Conservation (phyloP, 2,329 filamentous ascomycete species). For the Claviceps arundinis region DNA sequence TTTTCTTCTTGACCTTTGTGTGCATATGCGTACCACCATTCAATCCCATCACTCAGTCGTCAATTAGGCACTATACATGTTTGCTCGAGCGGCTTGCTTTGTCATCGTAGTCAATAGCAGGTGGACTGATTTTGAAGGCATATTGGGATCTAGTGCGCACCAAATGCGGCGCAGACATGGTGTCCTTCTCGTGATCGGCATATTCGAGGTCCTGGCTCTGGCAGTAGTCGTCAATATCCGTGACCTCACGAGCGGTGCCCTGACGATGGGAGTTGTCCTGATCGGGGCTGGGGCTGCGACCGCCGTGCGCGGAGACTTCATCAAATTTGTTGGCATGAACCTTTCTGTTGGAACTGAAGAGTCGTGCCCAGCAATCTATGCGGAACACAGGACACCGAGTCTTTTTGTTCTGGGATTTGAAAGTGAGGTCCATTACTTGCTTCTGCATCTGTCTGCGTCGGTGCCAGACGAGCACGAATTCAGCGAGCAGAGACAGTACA, state of each 20-base stretch:
- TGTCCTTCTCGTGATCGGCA: conserved; percentile 5
- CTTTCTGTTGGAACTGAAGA: conserved; percentile 5
- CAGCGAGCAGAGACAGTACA: conserved; percentile 55
- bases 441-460: conserved; percentile 66
- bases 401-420: conserved; percentile 1
- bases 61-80: too few relatives aligned
- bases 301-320: neutral
- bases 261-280: too few relatives aligned
- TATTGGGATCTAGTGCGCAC: conserved; percentile 1
- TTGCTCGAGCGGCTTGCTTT: too few relatives aligned
- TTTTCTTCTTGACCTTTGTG: too few relatives aligned
- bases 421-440: conserved; percentile 52
- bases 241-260: too few relatives aligned
- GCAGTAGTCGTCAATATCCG: conserved; percentile 3
- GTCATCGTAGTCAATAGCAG: too few relatives aligned
- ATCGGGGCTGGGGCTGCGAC: conserved; percentile 14
- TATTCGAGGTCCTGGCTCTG: conserved; percentile 17
- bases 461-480: conserved; percentile 54
- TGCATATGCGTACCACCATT: too few relatives aligned
- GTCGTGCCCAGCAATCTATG: too few relatives aligned
- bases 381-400: too few relatives aligned
- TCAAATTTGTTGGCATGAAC: neutral
- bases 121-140: neutral
- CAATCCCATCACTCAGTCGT: too few relatives aligned
- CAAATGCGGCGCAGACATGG: neutral